Evolutionary conservation across 83 land plant species (phyloP).

Genomic region (Picea abies): DNA sequence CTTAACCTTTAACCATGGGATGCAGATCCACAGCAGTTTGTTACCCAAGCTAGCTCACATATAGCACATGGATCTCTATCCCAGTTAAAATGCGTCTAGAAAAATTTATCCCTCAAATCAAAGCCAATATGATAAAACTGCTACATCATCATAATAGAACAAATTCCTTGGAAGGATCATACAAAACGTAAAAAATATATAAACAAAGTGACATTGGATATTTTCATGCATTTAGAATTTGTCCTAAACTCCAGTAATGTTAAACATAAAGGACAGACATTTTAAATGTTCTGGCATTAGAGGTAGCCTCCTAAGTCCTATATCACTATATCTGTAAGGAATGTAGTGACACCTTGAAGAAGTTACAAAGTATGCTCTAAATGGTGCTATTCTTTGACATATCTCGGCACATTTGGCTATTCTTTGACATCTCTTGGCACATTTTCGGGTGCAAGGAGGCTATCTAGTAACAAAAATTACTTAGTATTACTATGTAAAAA

Average conservation of each 20-base stretch:
- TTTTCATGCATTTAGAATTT: not conserved
- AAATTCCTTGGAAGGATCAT: not conserved
- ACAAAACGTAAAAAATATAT: not conserved
- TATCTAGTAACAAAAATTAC: not conserved
- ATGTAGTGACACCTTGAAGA: not conserved
- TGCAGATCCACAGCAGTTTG: not conserved
- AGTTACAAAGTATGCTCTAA: not conserved
- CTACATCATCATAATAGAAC: not conserved
- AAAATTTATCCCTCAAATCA: not conserved
- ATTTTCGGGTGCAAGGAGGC: not conserved
- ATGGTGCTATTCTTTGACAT: not conserved
- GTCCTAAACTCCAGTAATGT: not conserved
- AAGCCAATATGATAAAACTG: not conserved
- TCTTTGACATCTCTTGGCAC: too few relatives aligned
- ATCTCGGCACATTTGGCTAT: not conserved
- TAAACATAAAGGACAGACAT: not conserved
- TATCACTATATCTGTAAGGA: not conserved
- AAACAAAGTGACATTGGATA: conserved; percentile 6
- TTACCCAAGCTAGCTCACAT: conserved; percentile 2
- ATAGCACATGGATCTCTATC: not conserved
- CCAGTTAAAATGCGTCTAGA: not conserved
- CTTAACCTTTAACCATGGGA: not conserved
- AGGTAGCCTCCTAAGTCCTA: not conserved
- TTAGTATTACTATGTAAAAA: not conserved
- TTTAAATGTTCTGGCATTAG: not conserved